These are phyloP conservation scores for Nicotiana attenuata DNA, from an alignment of 257 asterid genomes.

Conservation along the genomic window DNA sequence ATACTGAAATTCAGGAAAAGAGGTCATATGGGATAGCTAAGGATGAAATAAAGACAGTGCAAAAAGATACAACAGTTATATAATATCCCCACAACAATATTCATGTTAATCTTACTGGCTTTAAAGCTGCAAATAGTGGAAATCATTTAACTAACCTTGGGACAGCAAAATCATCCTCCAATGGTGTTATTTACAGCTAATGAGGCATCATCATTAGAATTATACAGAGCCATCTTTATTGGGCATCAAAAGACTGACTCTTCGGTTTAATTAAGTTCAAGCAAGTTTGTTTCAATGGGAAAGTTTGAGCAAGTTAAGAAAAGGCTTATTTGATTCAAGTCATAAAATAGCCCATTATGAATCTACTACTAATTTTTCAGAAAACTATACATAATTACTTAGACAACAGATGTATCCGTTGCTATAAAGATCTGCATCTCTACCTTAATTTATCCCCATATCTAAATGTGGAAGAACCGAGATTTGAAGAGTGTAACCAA, in stretches of 20 bases:
- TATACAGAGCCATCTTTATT: background rate
- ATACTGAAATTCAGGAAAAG: slow-evolving; percentile 46
- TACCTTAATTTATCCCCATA: background rate
- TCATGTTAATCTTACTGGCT: background rate
- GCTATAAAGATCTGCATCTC: background rate
- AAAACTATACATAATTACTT: background rate
- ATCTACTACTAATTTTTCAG: background rate
- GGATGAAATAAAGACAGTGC: background rate
- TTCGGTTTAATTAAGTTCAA: background rate
- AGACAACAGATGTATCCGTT: background rate
- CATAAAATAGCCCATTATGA: background rate
- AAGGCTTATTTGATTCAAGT: background rate
- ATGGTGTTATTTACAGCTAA: slow-evolving; percentile 7
- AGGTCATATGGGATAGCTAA: background rate
- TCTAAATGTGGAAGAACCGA: background rate
- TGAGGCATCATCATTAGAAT: slow-evolving; percentile 1
- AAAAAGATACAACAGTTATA: background rate
- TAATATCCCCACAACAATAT: background rate
- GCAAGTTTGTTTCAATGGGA: background rate
- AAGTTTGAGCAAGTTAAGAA: background rate
- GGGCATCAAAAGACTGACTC: background rate
- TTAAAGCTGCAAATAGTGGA: background rate
- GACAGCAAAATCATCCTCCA: background rate
- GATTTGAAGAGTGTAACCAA: background rate
- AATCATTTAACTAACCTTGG: background rate